Base-by-base conservation (phyloP, 2,329 filamentous ascomycete species). In the Cordyceps cateniannulata region DNA sequence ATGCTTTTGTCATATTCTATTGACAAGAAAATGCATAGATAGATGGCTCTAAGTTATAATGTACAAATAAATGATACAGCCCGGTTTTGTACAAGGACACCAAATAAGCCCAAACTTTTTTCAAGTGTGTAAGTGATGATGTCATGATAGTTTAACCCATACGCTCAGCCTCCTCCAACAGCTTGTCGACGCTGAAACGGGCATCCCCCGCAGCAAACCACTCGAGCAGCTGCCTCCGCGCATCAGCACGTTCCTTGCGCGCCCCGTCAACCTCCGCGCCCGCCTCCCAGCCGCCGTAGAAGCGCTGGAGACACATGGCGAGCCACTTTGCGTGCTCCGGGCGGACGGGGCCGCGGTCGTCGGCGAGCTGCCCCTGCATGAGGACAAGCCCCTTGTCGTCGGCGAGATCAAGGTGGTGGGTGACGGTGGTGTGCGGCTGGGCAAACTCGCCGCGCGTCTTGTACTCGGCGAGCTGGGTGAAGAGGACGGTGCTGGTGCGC, bases 381-480 rank as follows among this genome's bases (percentile, higher is more conserved):
- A 99, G 78, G 16, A 97, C 92, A 27, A 98, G 70, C 5, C 87
- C 90, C 68, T 91, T 90, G 10, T 85, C 83, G 62, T 82, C 79
- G 0, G 84, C 84, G 2, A 97, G 77, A 73, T 99, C 95, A 18
- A 88, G 77, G 75, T 99, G 91, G 74, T 98, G 92, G 45, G 93
- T 97, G 60, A 98, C 80, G 3, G 91, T 97, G 0, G 95, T 99
- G 71, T 99, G 95, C 51, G 95, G 93, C 73, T 89, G 85, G 49
- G 91, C 91, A 70, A 86, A 99, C 73, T 96, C 90, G 56, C 93
- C 93, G 56, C 93, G 83, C 62, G 91, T 77, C 80, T 98, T 97
- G 78, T 89, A 99, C 72, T 97, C 91, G 18, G 91, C 93, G 35
- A 99, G 81, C 70, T 95, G 90, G 0, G 95, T 99, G 77, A 99